These are phyloP conservation scores for Omphalotus guepiniiformis DNA, from an alignment of 768 basidiomycete genomes.

Conservation along the genomic window DNA sequence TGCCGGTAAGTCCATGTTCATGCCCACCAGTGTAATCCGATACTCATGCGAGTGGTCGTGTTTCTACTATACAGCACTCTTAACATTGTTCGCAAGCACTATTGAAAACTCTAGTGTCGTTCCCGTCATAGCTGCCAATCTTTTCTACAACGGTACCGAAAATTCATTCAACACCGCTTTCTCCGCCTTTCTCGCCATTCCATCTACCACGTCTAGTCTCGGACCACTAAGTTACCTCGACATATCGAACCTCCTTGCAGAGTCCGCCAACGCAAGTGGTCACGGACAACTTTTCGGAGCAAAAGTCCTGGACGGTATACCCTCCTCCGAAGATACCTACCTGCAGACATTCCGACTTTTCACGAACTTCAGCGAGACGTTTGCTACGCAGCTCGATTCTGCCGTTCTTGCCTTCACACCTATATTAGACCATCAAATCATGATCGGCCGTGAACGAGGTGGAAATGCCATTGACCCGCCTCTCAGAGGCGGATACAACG, in stretches of 20 bases:
- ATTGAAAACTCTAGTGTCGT: neutral
- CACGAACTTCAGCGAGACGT: conserved; percentile 21
- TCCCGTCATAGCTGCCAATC: conserved; percentile 4
- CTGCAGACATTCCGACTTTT: conserved; percentile 28
- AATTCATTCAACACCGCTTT: conserved; percentile 19
- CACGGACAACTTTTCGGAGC: conserved; percentile 30
- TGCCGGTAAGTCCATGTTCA: conserved; percentile 27
- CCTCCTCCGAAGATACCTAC: conserved; percentile 19
- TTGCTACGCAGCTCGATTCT: conserved; percentile 20
- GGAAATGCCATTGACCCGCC: conserved; percentile 37
- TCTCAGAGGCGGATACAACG: conserved; percentile 26
- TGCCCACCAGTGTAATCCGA: too few relatives aligned
- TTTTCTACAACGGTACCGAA: conserved; percentile 33
- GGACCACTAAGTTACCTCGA: conserved; percentile 33
- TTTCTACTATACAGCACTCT: too few relatives aligned
- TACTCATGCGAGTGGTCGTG: too few relatives aligned
- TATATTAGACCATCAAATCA: conserved; percentile 29
- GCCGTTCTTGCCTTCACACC: conserved; percentile 35
- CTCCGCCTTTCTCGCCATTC: conserved; percentile 35
- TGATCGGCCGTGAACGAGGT: conserved; percentile 28
- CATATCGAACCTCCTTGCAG: conserved; percentile 26
- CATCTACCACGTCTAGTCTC: conserved; percentile 21
- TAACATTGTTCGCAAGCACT: neutral
- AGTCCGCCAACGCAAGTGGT: conserved; percentile 23
- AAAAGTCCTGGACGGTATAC: conserved; percentile 28